Evolutionary conservation across 1,284 basidiomycete species (phyloP), one percentile per base, ranked within the genome.

Genomic region (Agaricales sp.): DNA sequence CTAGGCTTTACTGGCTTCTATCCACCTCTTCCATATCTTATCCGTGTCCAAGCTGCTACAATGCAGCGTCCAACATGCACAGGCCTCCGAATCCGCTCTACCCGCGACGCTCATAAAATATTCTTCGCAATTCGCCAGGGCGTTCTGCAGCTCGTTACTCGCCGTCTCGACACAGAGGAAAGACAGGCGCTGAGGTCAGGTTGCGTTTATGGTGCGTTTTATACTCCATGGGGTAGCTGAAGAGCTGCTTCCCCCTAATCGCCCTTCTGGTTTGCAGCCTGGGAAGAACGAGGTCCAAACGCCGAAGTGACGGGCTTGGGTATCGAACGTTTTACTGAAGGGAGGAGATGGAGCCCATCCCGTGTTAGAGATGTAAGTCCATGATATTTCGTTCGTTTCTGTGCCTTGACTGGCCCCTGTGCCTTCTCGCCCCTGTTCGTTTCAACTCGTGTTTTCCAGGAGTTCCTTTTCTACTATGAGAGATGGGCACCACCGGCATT

Each of bases 381-480:
- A 49, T 54, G 54, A 35, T 4, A 51, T 46, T 35, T 48, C 22
- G 24, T 47, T 51, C 24, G 18, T 35, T 51, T 46, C 23, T 43
- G 25, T 21, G 14, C 43, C 20, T 23, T 50, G n/a, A 18, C 20
- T 30, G 18, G 6, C 16, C 18, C 35, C n/a, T n/a, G 14, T n/a
- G 18, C 6, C 35, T 20, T 43, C 19, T 50, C 43, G 50, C 47
- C 50, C 53, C 43, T n/a, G n/a, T n/a, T n/a, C n/a, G n/a, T n/a
- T n/a, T n/a, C n/a, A 37, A 48, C 49, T 46, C 41, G 16, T 6
- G 41, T 48, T 49, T 53, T 55, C 16, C 61, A 87, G 84, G 85
- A 88, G 60, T 88, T 88, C 55, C 66, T 88, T 12, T 88, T 87
- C 58, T 88, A 88, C 63, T 86, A 87, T 54, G 83, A 88, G 62